Base-by-base conservation (phyloP, 2,329 filamentous ascomycete species). In the Setomelanomma holmii region DNA sequence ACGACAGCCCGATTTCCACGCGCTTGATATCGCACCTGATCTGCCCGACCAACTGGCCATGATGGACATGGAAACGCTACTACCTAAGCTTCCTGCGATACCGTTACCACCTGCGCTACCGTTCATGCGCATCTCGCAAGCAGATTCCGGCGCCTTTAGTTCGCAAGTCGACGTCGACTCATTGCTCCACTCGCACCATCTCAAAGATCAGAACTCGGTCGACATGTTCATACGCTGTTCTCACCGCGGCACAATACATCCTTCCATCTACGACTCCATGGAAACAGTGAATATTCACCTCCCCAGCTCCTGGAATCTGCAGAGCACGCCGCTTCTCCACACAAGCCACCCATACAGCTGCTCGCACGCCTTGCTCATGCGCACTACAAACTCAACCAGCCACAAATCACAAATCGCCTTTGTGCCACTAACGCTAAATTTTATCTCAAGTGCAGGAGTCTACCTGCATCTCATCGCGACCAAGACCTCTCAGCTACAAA, bases 251-350 rank as follows among this genome's bases (percentile, higher is more conserved):
- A 82, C 79, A 16, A 80, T 96, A 11, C 88, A 93, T 68, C 79
- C 96, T 16, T 90, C 87, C 61, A 91, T 96, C 41, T 93, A 93
- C 71, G 89, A 96, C 71, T 93, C 89, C 5, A 91, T 96, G 64
- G 83, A 89, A 53, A 88, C 96, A 51, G 90, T 91, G 3, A 82
- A 76, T 11, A 87, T 92, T 55, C 72, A 77, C 51, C 80, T 82
- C 50, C 82, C 78, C 1, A 77, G 75, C 4, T 65, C 56, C 50
- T 72, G 69, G 66, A 69, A 56, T 11, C 70, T 80, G 45, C 76
- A 84, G 17, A 73, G 81, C 40, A 79, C 77, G 21, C 76, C 83
- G 10, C 60, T 84, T 21, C 69, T 78, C 16, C 90, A 96, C 68
- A 82, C 88, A 23, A 91, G 89, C 7, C 88, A 96, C 69, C 83